Percentiles rank a stretch among this genome's conserved stretches.
These are phyloP conservation scores for Sphaerobolus stellatus DNA, from an alignment of 1,284 basidiomycete species.

Conservation along the genomic window DNA sequence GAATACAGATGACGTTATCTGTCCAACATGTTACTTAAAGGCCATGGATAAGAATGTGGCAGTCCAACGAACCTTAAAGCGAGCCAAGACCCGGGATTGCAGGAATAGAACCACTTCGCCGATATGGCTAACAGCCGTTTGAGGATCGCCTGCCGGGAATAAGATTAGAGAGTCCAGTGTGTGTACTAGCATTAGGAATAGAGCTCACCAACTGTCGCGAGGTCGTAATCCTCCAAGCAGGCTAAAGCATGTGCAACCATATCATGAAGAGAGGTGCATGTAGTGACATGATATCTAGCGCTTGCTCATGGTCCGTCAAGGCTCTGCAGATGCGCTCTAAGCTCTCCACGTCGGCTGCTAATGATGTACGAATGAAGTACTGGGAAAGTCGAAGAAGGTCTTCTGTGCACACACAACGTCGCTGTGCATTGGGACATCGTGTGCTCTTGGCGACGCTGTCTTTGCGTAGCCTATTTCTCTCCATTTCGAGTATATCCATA, in stretches of 20 bases:
- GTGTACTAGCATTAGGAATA: slow-evolving; percentile 14
- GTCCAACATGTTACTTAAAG: slow-evolving; percentile 27
- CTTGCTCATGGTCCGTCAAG: slow-evolving; percentile 53
- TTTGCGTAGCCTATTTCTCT: no score
- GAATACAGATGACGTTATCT: slow-evolving; percentile 18
- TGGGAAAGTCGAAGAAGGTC: slow-evolving; percentile 43
- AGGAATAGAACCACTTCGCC: slow-evolving; percentile 73
- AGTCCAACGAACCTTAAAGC: slow-evolving; percentile 54
- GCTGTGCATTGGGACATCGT: no score
- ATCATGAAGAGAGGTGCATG: slow-evolving; percentile 63
- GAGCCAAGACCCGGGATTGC: slow-evolving; percentile 54
- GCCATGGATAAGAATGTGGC: slow-evolving; percentile 40
- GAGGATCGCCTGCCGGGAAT: slow-evolving; percentile 65
- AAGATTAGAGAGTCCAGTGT: slow-evolving; percentile 4
- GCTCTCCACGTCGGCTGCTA: slow-evolving; percentile 53
- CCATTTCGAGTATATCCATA: no score
- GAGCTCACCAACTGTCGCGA: slow-evolving; percentile 70
- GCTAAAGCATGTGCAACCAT: slow-evolving; percentile 52
- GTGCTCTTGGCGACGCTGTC: no score
- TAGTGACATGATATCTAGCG: slow-evolving; percentile 69
- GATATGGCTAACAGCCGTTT: slow-evolving; percentile 71
- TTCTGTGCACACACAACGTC: no score
- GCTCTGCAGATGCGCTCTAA: slow-evolving; percentile 65
- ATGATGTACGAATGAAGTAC: slow-evolving; percentile 53
- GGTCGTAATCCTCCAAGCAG: slow-evolving; percentile 72